Conservation (phyloP, 2,329 filamentous ascomycete genomes). For the Pyrenophora seminiperda region DNA sequence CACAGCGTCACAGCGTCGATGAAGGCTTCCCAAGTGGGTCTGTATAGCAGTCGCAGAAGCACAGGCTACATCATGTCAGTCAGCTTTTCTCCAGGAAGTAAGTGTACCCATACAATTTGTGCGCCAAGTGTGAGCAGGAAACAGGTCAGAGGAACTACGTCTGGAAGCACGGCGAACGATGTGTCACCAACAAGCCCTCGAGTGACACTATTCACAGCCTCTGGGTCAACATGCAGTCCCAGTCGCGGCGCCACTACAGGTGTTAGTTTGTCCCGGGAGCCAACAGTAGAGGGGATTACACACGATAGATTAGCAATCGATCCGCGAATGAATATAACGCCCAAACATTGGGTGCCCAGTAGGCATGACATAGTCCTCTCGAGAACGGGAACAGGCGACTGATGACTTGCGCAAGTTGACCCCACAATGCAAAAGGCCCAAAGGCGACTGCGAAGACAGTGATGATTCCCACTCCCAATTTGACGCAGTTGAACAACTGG, state of each 20-base stretch:
- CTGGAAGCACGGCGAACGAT: constrained; percentile 88
- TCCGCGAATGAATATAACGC: constrained; percentile 94
- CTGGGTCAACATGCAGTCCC: constrained; percentile 71
- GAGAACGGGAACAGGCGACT: constrained; percentile 92
- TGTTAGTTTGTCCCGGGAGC: constrained; percentile 16
- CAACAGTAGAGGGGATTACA: constrained; percentile 39
- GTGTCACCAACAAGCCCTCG: constrained; percentile 92
- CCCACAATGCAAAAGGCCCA: constrained; percentile 82
- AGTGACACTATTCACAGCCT: constrained; percentile 85
- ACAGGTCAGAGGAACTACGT: constrained; percentile 78
- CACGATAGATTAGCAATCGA: constrained; percentile 79
- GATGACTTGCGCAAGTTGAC: constrained; percentile 82
- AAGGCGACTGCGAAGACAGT: constrained; percentile 80
- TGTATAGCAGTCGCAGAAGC: constrained; percentile 78
- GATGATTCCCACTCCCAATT: constrained; percentile 75
- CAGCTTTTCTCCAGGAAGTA: background rate
- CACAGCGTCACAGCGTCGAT: constrained; percentile 89
- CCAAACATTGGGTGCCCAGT: constrained; percentile 98
- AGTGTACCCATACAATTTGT: constrained; percentile 62
- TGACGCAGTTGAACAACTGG: constrained; percentile 77
- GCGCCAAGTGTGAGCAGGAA: constrained; percentile 83
- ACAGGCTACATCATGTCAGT: constrained; percentile 46
- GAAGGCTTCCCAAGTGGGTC: constrained; percentile 86
- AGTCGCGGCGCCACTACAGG: constrained; percentile 76
- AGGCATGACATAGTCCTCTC: constrained; percentile 91